Evolutionary conservation across 2,329 filamentous ascomycete genomes (phyloP), one percentile per base, ranked within the genome.

Genomic region (Phoma sp.): DNA sequence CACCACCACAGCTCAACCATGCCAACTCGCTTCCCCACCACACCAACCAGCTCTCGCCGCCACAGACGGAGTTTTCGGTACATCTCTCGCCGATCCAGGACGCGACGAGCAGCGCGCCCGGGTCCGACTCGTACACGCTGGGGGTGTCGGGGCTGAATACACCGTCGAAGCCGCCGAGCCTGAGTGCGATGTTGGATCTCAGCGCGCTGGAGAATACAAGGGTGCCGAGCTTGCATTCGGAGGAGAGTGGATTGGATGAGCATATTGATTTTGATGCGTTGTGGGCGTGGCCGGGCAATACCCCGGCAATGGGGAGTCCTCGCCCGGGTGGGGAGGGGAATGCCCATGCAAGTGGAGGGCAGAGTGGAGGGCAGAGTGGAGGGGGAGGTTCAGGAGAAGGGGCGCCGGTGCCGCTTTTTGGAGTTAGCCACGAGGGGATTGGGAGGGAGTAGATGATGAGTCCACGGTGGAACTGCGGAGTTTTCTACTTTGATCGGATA

Each of bases 181-280:
- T 77, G 10, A 72, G 68, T 2, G 68, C 70, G 7, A 66, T 76
- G 49, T 65, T 77, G 17, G 74, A 77, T 53, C 62, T 77, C 5
- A 74, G 71, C 7, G 69, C 66, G 2, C 61, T 76, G 7, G 73
- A 75, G 21, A 60, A 61, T 21, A 71, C 69, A 7, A 54, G 68
- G 0, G 68, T 72, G 7, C 73, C 72, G 1, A 71, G 65, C 25
- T 46, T 74, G 39, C 64, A 71, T 20, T 65, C 59, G 1, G 74
- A 75, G 23, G 70, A 73, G 14, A 71, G 67, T 21, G 65, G 68
- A 30, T 65, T 62, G 2, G 76, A 77, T 30, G 74, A 77, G 42
- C 68, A 74, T 17, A 75, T 78, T 46, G 75, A 78, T 18, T 77
- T 78, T 33, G 75, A 77, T 56, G 68, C 74, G 11, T 47, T 78